These are phyloP conservation scores for Hibiscus trionum DNA, from an alignment of 345 rosid genomes.

Conservation along the genomic window DNA sequence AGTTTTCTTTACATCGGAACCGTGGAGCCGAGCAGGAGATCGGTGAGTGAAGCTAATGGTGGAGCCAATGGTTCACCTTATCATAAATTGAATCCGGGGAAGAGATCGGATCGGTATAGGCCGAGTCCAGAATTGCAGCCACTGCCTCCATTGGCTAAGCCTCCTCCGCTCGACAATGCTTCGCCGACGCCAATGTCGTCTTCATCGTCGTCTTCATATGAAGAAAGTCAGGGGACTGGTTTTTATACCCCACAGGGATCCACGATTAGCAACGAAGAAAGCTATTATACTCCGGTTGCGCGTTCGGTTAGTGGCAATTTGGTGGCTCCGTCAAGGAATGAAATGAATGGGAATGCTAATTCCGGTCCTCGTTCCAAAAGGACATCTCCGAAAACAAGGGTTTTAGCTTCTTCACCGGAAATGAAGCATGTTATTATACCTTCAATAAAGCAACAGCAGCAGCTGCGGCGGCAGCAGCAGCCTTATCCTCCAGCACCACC, in stretches of 20 bases:
- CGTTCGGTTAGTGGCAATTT: constrained; percentile 26
- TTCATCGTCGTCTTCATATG: constrained; percentile 51
- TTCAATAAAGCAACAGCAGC: constrained; percentile 47
- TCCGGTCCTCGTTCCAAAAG: constrained; percentile 72
- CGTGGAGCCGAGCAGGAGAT: constrained; percentile 55
- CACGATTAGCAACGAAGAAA: constrained; percentile 54
- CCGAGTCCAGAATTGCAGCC: constrained; percentile 98
- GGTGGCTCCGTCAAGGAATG: constrained; percentile 10
- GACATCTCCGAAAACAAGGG: constrained; percentile 68
- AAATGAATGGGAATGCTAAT: constrained; percentile 10
- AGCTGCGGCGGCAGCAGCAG: background rate
- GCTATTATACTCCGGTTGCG: constrained; percentile 48
- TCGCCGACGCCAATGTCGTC: constrained; percentile 36
- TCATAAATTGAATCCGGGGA: constrained; percentile 55
- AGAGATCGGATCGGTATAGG: constrained; percentile 77
- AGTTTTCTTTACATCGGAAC: constrained; percentile 48
- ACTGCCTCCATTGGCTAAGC: constrained; percentile 62
- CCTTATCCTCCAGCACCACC: constrained; percentile 26
- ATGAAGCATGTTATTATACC: constrained; percentile 86
- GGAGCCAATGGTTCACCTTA: constrained; percentile 57
- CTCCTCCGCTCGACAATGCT: constrained; percentile 30
- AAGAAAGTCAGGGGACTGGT: constrained; percentile 50
- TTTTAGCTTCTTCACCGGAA: constrained; percentile 63
- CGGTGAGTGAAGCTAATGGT: constrained; percentile 35
- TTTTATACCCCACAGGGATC: constrained; percentile 86